Percentiles rank a stretch among this genome's conserved stretches.
These are phyloP conservation scores for Cyberlindnera saturnus DNA, from an alignment of 805 yeast genomes.

Conservation along the genomic window DNA sequence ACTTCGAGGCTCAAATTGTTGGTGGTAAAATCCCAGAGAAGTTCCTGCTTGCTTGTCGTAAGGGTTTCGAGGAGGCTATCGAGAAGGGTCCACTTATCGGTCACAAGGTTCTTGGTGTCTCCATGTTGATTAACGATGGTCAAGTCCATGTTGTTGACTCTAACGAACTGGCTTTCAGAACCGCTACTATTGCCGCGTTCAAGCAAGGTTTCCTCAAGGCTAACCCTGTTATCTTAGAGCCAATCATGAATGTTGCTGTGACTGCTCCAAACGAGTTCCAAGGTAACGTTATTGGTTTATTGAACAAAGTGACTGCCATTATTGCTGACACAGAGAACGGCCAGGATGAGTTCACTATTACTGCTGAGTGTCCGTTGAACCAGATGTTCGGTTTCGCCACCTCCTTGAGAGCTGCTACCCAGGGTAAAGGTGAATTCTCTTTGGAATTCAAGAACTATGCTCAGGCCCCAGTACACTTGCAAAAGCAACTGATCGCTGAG, in stretches of 20 bases:
- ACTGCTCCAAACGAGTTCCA: constrained; percentile 97
- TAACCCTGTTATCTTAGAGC: constrained; percentile 87
- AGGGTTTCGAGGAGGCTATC: constrained; percentile 91
- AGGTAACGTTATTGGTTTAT: constrained; percentile 82
- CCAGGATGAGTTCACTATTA: constrained; percentile 87
- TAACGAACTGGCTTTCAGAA: constrained; percentile 88
- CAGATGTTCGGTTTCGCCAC: constrained; percentile 96
- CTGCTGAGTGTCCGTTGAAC: constrained; percentile 95
- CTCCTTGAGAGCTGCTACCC: constrained; percentile 90
- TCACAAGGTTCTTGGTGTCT: constrained; percentile 85
- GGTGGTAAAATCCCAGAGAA: constrained; percentile 98
- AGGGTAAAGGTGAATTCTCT: constrained; percentile 98
- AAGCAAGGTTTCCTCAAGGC: constrained; percentile 82
- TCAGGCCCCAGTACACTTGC: constrained; percentile 86
- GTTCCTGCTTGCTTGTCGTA: constrained; percentile 86
- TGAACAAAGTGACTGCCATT: constrained; percentile 88
- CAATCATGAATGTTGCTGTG: constrained; percentile 89
- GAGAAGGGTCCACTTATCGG: constrained; percentile 97
- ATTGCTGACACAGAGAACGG: constrained; percentile 93
- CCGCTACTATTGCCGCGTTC: constrained; percentile 90
- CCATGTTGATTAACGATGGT: constrained; percentile 95
- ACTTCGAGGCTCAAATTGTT: constrained; percentile 80
- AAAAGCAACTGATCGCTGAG: constrained; percentile 83
- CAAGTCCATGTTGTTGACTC: constrained; percentile 96
- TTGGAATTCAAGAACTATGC: constrained; percentile 91